Evolutionary conservation across 2,329 filamentous ascomycete genomes (phyloP).

Genomic region (Pseudonectria foliicola): DNA sequence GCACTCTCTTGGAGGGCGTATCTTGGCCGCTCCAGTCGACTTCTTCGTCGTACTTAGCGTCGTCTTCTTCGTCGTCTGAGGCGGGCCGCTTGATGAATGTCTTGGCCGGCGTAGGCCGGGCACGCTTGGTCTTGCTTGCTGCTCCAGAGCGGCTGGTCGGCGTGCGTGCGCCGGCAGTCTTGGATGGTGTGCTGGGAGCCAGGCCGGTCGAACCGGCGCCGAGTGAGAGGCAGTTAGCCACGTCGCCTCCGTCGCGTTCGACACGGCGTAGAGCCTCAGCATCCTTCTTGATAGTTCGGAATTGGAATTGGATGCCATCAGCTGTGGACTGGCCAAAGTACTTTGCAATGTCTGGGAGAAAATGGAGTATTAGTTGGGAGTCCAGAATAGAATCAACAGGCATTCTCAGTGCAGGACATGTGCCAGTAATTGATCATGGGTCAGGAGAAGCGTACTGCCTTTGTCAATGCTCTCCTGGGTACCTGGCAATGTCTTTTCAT

Average conservation of each 20-base stretch:
- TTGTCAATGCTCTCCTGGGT: constrained; percentile 33
- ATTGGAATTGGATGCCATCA: constrained; percentile 54
- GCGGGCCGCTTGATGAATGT: constrained; percentile 21
- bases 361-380: background rate
- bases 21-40: constrained; percentile 23
- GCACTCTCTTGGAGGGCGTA: constrained; percentile 31
- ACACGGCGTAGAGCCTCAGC: constrained; percentile 41
- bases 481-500: constrained; percentile 28
- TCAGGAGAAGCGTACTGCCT: constrained; percentile 30
- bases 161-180: constrained; percentile 15
- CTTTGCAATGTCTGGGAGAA: constrained; percentile 45
- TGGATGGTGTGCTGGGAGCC: constrained; percentile 23
- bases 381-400: background rate
- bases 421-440: background rate
- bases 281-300: constrained; percentile 47
- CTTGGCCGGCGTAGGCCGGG: constrained; percentile 5
- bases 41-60: constrained; percentile 22
- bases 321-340: constrained; percentile 53
- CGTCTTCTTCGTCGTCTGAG: constrained; percentile 20
- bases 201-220: constrained; percentile 16
- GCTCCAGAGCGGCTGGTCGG: constrained; percentile 20
- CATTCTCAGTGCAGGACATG: constrained; percentile 1
- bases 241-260: constrained; percentile 38
- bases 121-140: constrained; percentile 18
- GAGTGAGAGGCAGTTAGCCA: constrained; percentile 32